Conservation (phyloP, 106 monocot genomes). For the Dioscorea zingiberensis region DNA sequence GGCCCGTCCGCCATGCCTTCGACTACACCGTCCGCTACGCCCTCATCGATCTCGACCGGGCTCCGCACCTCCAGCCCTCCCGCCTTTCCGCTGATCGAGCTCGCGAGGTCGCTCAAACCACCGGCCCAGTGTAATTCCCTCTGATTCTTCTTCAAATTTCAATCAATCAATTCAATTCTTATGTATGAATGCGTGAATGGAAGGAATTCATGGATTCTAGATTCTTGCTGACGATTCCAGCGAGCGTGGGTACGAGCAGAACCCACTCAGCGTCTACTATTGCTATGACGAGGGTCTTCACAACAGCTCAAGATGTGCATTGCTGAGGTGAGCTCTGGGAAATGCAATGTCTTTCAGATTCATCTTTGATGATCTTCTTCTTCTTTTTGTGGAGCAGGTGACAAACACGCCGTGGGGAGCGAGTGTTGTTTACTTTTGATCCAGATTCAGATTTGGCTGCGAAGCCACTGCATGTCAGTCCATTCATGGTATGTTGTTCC, state of each 20-base stretch:
- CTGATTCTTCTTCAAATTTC: constrained; percentile 4
- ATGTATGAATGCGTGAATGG: no score
- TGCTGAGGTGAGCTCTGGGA: constrained; percentile 42
- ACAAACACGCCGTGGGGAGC: constrained; percentile 98
- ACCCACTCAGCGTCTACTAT: constrained; percentile 91
- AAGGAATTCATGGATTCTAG: constrained; percentile 13
- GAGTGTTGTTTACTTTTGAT: constrained; percentile 48
- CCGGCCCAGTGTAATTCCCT: constrained; percentile 63
- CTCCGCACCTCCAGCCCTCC: background rate
- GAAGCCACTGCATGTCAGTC: constrained; percentile 95
- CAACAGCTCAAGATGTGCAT: constrained; percentile 58
- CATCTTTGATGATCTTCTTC: background rate
- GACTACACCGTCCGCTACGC: constrained; percentile 83
- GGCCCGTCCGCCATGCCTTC: constrained; percentile 56
- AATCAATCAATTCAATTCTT: no score
- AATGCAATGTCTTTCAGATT: background rate
- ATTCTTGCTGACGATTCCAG: constrained; percentile 74
- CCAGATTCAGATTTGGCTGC: constrained; percentile 75
- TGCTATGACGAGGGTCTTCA: constrained; percentile 42
- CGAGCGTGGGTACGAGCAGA: constrained; percentile 91
- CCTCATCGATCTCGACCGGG: constrained; percentile 67
- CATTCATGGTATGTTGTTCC: constrained; percentile 65
- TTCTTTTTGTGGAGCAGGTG: constrained; percentile 40
- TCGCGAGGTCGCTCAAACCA: constrained; percentile 42
- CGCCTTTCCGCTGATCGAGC: constrained; percentile 57